A percentile compares a stretch with the other conserved stretches of the same genome.
These are phyloP conservation scores for Boletellus ananas DNA, from an alignment of 768 basidiomycete genomes.

Conservation along the genomic window DNA sequence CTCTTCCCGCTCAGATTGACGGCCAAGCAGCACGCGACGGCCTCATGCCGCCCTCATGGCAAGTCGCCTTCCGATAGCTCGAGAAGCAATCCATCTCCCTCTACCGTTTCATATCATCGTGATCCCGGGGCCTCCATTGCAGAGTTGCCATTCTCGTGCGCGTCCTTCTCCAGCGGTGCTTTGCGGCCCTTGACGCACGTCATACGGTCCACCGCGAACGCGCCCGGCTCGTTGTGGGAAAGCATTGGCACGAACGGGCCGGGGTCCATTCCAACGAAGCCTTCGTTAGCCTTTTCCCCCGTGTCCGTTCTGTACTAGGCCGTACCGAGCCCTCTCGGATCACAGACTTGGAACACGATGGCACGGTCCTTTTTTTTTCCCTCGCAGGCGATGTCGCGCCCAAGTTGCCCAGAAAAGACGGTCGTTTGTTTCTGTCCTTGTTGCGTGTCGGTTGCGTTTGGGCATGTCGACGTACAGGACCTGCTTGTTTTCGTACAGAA, in stretches of 20 bases:
- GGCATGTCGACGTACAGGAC: no score
- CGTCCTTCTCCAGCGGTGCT: not conserved
- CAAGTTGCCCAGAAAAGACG: no score
- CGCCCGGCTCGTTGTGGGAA: not conserved
- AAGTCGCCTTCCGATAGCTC: not conserved
- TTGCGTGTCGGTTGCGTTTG: not conserved
- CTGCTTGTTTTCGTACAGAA: no score
- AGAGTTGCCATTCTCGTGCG: slow-evolving; percentile 2
- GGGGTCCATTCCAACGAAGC: no score
- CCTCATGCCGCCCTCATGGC: slow-evolving; percentile 26
- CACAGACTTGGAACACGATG: not conserved
- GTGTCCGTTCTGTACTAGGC: no score
- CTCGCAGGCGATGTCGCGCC: slow-evolving; percentile 1
- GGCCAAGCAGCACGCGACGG: slow-evolving; percentile 18
- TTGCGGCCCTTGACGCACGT: no score
- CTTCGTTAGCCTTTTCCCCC: no score
- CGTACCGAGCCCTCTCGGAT: slow-evolving; percentile 1
- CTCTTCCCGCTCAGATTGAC: not conserved
- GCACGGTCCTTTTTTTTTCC: slow-evolving; percentile 13
- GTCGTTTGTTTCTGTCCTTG: no score
- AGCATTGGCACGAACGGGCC: no score
- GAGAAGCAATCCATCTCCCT: slow-evolving; percentile 1
- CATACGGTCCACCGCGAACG: not conserved
- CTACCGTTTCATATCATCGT: not conserved
- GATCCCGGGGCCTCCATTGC: slow-evolving; percentile 15